phyloP scores from a whole-genome alignment of 257 asterid species.

The Handroanthus guayacan region DNA sequence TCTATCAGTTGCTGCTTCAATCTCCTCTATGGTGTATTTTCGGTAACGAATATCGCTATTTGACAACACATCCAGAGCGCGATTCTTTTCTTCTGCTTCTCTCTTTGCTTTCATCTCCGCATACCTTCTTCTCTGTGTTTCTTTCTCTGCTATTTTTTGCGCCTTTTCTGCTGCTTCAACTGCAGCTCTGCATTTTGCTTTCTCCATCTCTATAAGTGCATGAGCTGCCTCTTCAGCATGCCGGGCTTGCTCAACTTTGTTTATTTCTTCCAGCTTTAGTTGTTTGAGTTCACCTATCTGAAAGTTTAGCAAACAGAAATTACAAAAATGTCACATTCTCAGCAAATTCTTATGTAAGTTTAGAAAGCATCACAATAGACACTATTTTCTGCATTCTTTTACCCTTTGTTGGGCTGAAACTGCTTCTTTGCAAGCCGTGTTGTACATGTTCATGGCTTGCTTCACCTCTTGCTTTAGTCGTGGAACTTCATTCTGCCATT shows the following conservation, averaged over 20 bases:
- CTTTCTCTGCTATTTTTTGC: constrained; percentile 73
- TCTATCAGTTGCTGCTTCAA: constrained; percentile 61
- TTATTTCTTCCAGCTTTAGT: constrained; percentile 52
- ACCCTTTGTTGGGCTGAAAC: constrained; percentile 70
- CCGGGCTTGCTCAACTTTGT: constrained; percentile 59
- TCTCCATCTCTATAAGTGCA: constrained; percentile 63
- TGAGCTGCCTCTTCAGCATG: constrained; percentile 62
- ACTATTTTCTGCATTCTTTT: constrained; percentile 4
- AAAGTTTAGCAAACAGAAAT: not conserved
- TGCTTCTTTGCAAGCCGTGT: constrained; percentile 76
- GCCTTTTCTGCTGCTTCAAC: constrained; percentile 81
- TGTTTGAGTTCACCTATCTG: constrained; percentile 62
- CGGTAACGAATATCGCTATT: constrained; percentile 62
- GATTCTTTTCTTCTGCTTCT: constrained; percentile 62
- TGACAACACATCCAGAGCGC: constrained; percentile 55
- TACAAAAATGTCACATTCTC: not conserved
- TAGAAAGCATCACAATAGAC: no score
- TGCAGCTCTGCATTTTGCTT: constrained; percentile 78
- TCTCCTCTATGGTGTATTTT: constrained; percentile 71
- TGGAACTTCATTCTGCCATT: constrained; percentile 48
- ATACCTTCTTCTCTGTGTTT: constrained; percentile 64
- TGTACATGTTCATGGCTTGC: constrained; percentile 78
- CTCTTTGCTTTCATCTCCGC: constrained; percentile 66
- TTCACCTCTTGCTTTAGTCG: constrained; percentile 67
- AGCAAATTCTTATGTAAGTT: not conserved